phyloP scores from a whole-genome alignment of 2,329 filamentous ascomycete genomes.

The Sporothrix luriei region DNA sequence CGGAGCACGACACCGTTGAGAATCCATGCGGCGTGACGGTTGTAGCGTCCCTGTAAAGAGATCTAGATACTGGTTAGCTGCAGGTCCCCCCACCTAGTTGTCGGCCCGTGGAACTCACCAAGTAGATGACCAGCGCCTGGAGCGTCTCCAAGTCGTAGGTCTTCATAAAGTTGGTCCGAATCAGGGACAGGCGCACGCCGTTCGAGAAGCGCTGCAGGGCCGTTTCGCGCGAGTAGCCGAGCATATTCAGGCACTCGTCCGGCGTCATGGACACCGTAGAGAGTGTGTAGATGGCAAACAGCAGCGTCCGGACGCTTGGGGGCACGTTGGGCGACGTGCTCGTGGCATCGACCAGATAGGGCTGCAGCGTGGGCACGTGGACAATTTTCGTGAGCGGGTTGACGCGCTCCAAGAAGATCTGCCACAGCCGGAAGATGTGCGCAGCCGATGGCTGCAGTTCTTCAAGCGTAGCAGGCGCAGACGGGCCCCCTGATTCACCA shows the following conservation, averaged over 20 bases:
- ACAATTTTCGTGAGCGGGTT: slow-evolving; percentile 73
- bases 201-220: slow-evolving; percentile 56
- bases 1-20: slow-evolving; percentile 63
- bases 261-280: slow-evolving; percentile 59
- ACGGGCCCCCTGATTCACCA: not conserved
- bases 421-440: slow-evolving; percentile 73
- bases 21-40: slow-evolving; percentile 63
- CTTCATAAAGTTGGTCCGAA: slow-evolving; percentile 59
- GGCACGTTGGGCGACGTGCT: slow-evolving; percentile 58
- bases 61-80: slow-evolving; percentile 44
- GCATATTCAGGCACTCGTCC: slow-evolving; percentile 57
- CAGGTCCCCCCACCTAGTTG: not conserved
- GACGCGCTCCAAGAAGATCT: slow-evolving; percentile 71
- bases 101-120: slow-evolving; percentile 46
- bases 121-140: slow-evolving; percentile 61
- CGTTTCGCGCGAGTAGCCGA: slow-evolving; percentile 54
- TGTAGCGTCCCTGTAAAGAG: slow-evolving; percentile 60
- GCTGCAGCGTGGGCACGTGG: slow-evolving; percentile 70
- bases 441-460: slow-evolving; percentile 65
- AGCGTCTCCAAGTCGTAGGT: slow-evolving; percentile 61
- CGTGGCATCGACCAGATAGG: slow-evolving; percentile 64
- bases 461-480: slow-evolving; percentile 44
- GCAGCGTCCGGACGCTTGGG: slow-evolving; percentile 61
- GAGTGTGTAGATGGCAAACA: slow-evolving; percentile 68
- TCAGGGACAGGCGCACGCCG: slow-evolving; percentile 55